Evolutionary conservation across 352 stramenopile genomes (phyloP).

Genomic region (Phytophthora tentaculata): DNA sequence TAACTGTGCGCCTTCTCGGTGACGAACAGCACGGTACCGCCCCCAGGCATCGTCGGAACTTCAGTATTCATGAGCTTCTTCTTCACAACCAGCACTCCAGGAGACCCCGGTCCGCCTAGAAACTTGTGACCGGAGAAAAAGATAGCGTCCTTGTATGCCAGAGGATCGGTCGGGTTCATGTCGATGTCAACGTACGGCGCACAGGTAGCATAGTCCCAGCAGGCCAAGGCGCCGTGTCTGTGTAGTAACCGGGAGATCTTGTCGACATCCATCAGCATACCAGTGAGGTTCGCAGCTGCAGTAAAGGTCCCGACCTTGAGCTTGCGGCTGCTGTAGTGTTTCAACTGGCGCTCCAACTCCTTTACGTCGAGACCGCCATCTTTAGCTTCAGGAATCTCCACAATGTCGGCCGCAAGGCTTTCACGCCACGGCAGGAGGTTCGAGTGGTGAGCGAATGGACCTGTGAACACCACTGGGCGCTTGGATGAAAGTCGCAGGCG

Average conservation of each 20-base stretch:
- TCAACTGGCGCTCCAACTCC: slow-evolving; percentile 58
- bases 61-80: slow-evolving; percentile 80
- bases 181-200: slow-evolving; percentile 94
- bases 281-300: slow-evolving; percentile 96
- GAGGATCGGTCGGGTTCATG: slow-evolving; percentile 92
- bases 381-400: slow-evolving; percentile 69
- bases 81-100: slow-evolving; percentile 96
- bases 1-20: slow-evolving; percentile 70
- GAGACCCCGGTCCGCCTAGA: slow-evolving; percentile 91
- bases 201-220: slow-evolving; percentile 97
- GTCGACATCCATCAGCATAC: slow-evolving; percentile 90
- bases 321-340: slow-evolving; percentile 50
- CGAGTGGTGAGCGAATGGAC: slow-evolving; percentile 97
- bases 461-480: slow-evolving; percentile 90
- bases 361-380: slow-evolving; percentile 60
- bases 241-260: slow-evolving; percentile 91
- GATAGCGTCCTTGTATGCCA: slow-evolving; percentile 92
- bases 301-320: slow-evolving; percentile 91
- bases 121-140: slow-evolving; percentile 98
- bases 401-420: slow-evolving; percentile 73
- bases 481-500: slow-evolving; percentile 22
- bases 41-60: slow-evolving; percentile 60
- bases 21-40: slow-evolving; percentile 63
- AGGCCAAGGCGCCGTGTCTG: slow-evolving; percentile 89
- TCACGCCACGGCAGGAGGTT: slow-evolving; percentile 98